Percentiles rank a stretch among this genome's conserved stretches.
These are phyloP conservation scores for Fusarium oligoseptatum DNA, from an alignment of 2,329 filamentous ascomycete species.

Conservation along the genomic window DNA sequence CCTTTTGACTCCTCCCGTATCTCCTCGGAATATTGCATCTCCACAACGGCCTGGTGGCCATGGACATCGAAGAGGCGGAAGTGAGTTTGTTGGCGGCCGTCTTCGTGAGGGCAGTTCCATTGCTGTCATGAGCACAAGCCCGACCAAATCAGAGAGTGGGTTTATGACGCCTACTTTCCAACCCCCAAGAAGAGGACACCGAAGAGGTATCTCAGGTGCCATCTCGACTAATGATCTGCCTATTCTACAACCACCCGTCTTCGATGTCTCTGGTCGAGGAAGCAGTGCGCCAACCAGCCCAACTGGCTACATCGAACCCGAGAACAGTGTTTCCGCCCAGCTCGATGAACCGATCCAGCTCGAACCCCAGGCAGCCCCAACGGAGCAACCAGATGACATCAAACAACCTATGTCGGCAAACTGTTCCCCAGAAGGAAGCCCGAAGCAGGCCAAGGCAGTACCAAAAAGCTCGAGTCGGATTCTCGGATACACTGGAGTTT, in stretches of 20 bases:
- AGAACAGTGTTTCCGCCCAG: slow-evolving; percentile 41
- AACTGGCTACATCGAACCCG: slow-evolving; percentile 56
- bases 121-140: slow-evolving; percentile 75
- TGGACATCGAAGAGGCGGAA: slow-evolving; percentile 83
- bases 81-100: slow-evolving; percentile 88
- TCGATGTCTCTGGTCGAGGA: slow-evolving; percentile 64
- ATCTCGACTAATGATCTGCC: slow-evolving; percentile 88
- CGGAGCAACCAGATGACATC: slow-evolving; percentile 5
- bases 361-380: slow-evolving; percentile 8
- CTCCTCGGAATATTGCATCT: slow-evolving; percentile 67
- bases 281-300: slow-evolving; percentile 77
- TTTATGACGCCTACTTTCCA: slow-evolving; percentile 69
- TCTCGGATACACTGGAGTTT: slow-evolving; percentile 86
- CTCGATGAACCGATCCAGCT: slow-evolving; percentile 9
- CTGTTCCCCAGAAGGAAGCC: slow-evolving; percentile 23
- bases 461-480: slow-evolving; percentile 79
- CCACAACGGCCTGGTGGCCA: slow-evolving; percentile 73
- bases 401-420: slow-evolving; percentile 9
- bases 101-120: slow-evolving; percentile 69
- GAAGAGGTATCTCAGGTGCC: slow-evolving; percentile 77
- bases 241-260: slow-evolving; percentile 71
- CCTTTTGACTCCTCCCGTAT: slow-evolving; percentile 67
- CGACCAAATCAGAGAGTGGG: slow-evolving; percentile 73
- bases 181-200: slow-evolving; percentile 74
- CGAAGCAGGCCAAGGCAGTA: slow-evolving; percentile 48